Conservation (phyloP, 176 grass and related monocot genomes). For the Carex pumila region DNA sequence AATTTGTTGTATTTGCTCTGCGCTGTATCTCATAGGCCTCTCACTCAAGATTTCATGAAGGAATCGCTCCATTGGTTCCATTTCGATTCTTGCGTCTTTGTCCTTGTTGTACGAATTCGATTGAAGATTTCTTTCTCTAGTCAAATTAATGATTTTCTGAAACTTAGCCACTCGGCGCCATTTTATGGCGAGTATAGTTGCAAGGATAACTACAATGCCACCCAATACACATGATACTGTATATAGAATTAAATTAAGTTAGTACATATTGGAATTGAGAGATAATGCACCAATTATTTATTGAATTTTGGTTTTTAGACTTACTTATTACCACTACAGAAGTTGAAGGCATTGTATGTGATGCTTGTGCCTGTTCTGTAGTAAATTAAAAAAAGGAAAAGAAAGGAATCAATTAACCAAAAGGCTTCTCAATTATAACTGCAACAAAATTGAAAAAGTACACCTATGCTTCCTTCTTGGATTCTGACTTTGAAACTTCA, state of each 20-base stretch:
- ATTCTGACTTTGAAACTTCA: not conserved
- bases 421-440: not conserved
- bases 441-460: not conserved
- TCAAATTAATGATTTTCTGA: not conserved
- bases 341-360: not conserved
- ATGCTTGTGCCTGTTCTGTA: not conserved
- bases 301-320: not conserved
- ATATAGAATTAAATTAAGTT: not conserved
- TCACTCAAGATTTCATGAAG: slow-evolving; percentile 46
- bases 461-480: not conserved
- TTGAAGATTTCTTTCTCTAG: not conserved
- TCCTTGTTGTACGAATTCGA: not conserved
- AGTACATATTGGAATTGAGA: not conserved
- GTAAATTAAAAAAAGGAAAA: not conserved
- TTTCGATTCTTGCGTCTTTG: slow-evolving; percentile 35
- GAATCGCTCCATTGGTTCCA: slow-evolving; percentile 42
- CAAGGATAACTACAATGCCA: not conserved
- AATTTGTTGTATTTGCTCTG: slow-evolving; percentile 31
- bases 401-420: not conserved
- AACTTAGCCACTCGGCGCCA: not conserved
- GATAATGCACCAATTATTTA: not conserved
- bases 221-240: slow-evolving; percentile 6
- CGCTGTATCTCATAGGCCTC: slow-evolving; percentile 46
- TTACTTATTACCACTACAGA: not conserved
- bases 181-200: not conserved